These are phyloP conservation scores for Volvox africanus DNA, from an alignment of 139 green algal species.

Conservation along the genomic window DNA sequence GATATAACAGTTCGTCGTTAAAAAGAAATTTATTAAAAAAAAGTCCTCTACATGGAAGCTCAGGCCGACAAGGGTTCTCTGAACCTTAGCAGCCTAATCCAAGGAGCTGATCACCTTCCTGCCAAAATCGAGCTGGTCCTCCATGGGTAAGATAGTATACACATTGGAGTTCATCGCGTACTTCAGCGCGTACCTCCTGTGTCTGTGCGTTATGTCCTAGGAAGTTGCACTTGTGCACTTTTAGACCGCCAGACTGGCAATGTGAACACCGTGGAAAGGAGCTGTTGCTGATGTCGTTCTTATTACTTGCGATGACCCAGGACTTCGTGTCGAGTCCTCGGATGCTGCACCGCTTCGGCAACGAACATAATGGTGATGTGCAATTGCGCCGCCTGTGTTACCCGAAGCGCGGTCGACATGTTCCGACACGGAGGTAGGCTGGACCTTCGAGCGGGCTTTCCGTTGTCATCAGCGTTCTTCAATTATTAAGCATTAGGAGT, in stretches of 20 bases:
- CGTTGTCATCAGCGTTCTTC: too few relatives aligned
- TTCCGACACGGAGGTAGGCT: background rate
- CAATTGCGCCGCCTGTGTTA: background rate
- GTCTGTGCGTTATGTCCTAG: too few relatives aligned
- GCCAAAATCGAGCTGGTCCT: slow-evolving; percentile 5
- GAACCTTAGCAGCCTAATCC: background rate
- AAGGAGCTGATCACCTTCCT: background rate
- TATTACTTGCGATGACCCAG: background rate
- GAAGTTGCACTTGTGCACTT: too few relatives aligned
- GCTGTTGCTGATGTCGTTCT: too few relatives aligned
- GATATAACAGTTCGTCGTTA: too few relatives aligned
- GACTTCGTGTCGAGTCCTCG: background rate
- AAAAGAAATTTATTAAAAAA: too few relatives aligned
- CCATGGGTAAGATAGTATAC: background rate
- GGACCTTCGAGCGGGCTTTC: background rate
- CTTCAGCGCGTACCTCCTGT: too few relatives aligned
- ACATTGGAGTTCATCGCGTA: too few relatives aligned
- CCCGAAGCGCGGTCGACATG: background rate
- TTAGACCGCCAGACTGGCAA: too few relatives aligned
- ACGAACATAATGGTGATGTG: slow-evolving; percentile 21
- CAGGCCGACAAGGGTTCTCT: slow-evolving; percentile 4
- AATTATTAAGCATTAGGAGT: too few relatives aligned
- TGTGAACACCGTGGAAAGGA: too few relatives aligned
- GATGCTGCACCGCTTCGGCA: slow-evolving; percentile 1
- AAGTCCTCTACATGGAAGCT: background rate